A percentile compares a stretch with the other conserved stretches of the same genome.
These are phyloP conservation scores for Gonapodya sp. DNA, from an alignment of 192 early-diverging fungal genomes.

Conservation along the genomic window DNA sequence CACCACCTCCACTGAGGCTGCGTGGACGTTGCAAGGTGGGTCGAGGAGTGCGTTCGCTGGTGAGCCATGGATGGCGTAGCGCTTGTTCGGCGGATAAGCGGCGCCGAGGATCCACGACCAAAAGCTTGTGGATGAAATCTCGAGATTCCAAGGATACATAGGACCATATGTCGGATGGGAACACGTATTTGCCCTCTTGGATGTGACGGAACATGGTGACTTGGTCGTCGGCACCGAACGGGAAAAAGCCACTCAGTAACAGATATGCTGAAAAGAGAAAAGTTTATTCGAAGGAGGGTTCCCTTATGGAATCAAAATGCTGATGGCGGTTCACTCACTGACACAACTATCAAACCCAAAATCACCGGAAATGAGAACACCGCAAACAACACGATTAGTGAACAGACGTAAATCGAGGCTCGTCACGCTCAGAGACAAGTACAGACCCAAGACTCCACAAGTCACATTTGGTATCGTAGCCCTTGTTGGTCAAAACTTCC, in stretches of 20 bases:
- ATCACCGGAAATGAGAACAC: too few relatives aligned
- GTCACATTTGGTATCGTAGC: background rate
- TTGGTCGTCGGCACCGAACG: background rate
- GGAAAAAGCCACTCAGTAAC: background rate
- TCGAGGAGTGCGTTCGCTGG: background rate
- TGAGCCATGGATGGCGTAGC: constrained; percentile 41
- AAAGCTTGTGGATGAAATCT: constrained; percentile 56
- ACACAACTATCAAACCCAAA: too few relatives aligned
- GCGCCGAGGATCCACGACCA: constrained; percentile 34
- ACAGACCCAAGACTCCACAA: background rate
- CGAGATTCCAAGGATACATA: background rate
- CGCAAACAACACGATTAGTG: too few relatives aligned
- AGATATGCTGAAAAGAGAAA: too few relatives aligned
- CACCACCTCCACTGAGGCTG: background rate
- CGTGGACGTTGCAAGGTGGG: background rate
- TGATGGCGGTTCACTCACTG: too few relatives aligned
- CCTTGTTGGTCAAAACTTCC: background rate
- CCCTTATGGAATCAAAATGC: too few relatives aligned
- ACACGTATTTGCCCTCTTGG: background rate
- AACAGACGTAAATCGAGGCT: too few relatives aligned
- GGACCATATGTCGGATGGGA: background rate
- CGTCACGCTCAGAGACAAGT: too few relatives aligned
- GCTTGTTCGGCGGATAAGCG: constrained; percentile 43
- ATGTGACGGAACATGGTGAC: background rate
- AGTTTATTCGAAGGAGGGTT: too few relatives aligned